Evolutionary conservation across 441 rosid species (phyloP).

Genomic region (Metrosideros polymorpha): DNA sequence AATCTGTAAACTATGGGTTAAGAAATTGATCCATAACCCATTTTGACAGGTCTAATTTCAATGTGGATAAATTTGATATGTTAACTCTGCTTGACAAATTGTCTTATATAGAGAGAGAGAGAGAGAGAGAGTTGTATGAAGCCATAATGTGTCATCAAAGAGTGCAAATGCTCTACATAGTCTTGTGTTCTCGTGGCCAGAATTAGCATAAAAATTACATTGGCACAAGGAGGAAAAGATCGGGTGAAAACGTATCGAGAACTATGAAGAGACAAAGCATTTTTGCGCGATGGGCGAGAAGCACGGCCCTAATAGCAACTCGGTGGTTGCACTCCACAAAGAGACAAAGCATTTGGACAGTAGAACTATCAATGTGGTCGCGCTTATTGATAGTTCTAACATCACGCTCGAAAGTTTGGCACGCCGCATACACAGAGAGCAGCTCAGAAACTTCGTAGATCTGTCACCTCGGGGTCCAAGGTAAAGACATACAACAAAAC

Average conservation of each 20-base stretch:
- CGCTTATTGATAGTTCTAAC: background rate
- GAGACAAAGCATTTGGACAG: no score
- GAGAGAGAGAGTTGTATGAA: background rate
- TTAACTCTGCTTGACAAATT: background rate
- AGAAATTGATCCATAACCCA: no score
- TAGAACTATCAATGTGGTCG: no score
- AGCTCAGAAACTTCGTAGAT: background rate
- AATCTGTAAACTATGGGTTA: no score
- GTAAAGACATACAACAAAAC: background rate
- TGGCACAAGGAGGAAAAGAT: background rate
- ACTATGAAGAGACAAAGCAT: background rate
- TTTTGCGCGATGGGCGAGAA: background rate
- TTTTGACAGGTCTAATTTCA: background rate
- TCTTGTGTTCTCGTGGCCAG: background rate
- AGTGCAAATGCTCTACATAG: background rate
- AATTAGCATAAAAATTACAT: background rate
- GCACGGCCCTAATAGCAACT: background rate
- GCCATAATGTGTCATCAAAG: background rate
- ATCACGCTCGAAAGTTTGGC: background rate
- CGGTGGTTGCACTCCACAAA: background rate
- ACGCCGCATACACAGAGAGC: background rate
- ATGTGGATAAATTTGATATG: background rate
- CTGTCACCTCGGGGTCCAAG: background rate
- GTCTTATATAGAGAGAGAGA: background rate
- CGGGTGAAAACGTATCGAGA: background rate